Conservation (phyloP, 1,139 yeast species). For the Candida sp. region DNA sequence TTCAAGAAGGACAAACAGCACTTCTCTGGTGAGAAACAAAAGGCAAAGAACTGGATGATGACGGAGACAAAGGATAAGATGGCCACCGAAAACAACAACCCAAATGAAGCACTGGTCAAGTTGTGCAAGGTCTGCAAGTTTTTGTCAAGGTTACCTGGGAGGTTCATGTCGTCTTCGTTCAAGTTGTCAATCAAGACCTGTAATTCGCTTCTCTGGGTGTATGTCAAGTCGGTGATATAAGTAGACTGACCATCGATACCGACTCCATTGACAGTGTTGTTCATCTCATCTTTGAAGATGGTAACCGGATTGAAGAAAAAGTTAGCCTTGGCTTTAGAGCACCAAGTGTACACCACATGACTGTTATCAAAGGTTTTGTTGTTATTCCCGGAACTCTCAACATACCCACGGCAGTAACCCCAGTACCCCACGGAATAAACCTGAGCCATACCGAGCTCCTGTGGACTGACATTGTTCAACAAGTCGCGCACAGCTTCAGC, state of each 20-base stretch:
- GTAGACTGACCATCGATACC: conserved; percentile 19
- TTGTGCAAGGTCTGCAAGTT: conserved; percentile 34
- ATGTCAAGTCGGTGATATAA: conserved; percentile 17
- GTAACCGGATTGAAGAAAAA: conserved; percentile 57
- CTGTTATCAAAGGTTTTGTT: conserved; percentile 27
- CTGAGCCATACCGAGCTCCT: conserved; percentile 56
- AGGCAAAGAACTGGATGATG: conserved; percentile 33
- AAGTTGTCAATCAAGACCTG: conserved; percentile 33
- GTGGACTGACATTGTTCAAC: conserved; percentile 21
- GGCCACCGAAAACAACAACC: conserved; percentile 31
- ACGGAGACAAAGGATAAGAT: conserved; percentile 32
- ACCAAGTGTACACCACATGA: conserved; percentile 53
- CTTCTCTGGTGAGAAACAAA: conserved; percentile 39
- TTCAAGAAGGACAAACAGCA: conserved; percentile 45
- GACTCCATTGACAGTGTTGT: conserved; percentile 26
- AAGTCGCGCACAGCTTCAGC: conserved; percentile 16
- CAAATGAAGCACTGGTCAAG: conserved; percentile 31
- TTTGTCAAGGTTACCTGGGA: conserved; percentile 42
- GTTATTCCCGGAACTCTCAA: conserved; percentile 16
- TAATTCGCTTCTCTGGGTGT: conserved; percentile 27
- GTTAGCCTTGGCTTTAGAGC: conserved; percentile 54
- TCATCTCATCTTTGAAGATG: conserved; percentile 45
- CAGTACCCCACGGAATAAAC: conserved; percentile 69
- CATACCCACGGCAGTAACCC: conserved; percentile 73
- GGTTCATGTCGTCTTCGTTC: conserved; percentile 31